Percentiles rank a stretch among this genome's conserved stretches.
Conservation (phyloP, 495 filamentous ascomycete genomes). For the Articulospora tetracladia region DNA sequence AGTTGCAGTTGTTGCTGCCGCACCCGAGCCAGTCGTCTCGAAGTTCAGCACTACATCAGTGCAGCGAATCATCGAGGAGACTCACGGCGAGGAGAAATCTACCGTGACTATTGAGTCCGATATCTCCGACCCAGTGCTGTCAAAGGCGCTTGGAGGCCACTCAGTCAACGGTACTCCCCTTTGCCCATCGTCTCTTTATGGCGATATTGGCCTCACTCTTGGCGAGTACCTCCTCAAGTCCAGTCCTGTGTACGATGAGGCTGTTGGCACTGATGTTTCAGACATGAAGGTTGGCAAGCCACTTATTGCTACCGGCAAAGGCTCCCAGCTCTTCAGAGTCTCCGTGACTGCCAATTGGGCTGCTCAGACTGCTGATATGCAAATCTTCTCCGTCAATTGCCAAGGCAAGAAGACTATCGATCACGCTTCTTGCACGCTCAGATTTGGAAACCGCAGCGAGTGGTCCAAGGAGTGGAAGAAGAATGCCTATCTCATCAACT, state of each 20-base stretch:
- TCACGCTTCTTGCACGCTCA: slow-evolving; percentile 51
- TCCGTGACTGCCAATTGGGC: slow-evolving; percentile 10
- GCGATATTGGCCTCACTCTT: slow-evolving; percentile 73
- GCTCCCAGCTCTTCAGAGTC: slow-evolving; percentile 23
- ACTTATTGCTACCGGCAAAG: slow-evolving; percentile 56
- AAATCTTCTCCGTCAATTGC: slow-evolving; percentile 11
- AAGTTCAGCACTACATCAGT: slow-evolving; percentile 46
- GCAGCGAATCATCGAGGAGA: slow-evolving; percentile 52
- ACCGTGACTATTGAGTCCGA: slow-evolving; percentile 65
- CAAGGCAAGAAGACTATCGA: slow-evolving; percentile 31
- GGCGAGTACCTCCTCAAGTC: slow-evolving; percentile 64
- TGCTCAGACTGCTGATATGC: neutral
- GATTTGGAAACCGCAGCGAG: slow-evolving; percentile 38
- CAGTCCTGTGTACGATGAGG: slow-evolving; percentile 46
- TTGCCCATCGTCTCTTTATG: slow-evolving; percentile 57
- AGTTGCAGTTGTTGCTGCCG: slow-evolving; percentile 43
- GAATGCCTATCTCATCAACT: slow-evolving; percentile 50
- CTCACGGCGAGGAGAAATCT: slow-evolving; percentile 47
- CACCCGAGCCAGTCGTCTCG: slow-evolving; percentile 49
- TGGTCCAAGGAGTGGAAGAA: slow-evolving; percentile 54
- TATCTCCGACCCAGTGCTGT: slow-evolving; percentile 55
- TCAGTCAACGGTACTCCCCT: slow-evolving; percentile 56
- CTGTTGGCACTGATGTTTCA: slow-evolving; percentile 56
- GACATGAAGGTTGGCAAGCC: slow-evolving; percentile 68
- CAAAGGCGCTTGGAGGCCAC: slow-evolving; percentile 61